Evolutionary conservation across 805 yeast species (phyloP), one percentile per base, ranked within the genome.

Genomic region (Starmera pachycereana): DNA sequence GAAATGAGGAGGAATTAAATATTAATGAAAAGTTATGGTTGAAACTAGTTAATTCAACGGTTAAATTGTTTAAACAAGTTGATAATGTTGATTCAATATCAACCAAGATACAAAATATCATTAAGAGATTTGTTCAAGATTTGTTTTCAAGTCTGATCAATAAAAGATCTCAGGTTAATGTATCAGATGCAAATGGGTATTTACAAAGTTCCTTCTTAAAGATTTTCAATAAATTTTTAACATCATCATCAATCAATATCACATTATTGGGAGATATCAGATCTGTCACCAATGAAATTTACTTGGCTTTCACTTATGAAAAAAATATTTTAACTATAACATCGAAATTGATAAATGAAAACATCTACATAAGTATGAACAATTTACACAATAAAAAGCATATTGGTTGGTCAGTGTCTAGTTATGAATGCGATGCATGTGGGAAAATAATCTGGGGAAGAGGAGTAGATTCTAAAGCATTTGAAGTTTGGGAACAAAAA

Each of bases 401-500:
- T 1, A 57, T 62, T 31, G 97, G 96, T 0, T 81, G 94, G 87
- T 65, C 78, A 0, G 66, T 71, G 2, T 62, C 60, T 25, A 62
- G 63, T 25, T 63, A 68, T 31, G 74, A 69, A 37, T 89, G 97
- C 57, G 81, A 81, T 30, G 73, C 81, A 0, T 89, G 97, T 58
- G 89, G 86, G 1, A 77, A 76, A 45, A 63, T 63, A 16, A 61
- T 88, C 29, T 80, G 88, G 78, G 96, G 96, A 0, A 56, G 73
- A 2, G 74, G 76, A 2, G 54, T 82, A 3, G 62, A 68, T 19
- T 62, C 74, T 2, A 65, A 61, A 8, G 65, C 71, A 32, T 72
- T 72, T 39, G 66, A 68, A 34, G 63, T 71, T 4, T 82, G 89
- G 89, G 81, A 76, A 50, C 64, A 66, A 25, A 52, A 44, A 37